These are phyloP conservation scores for Starmerella lactis-condensi DNA, from an alignment of 805 yeast species.

Conservation along the genomic window DNA sequence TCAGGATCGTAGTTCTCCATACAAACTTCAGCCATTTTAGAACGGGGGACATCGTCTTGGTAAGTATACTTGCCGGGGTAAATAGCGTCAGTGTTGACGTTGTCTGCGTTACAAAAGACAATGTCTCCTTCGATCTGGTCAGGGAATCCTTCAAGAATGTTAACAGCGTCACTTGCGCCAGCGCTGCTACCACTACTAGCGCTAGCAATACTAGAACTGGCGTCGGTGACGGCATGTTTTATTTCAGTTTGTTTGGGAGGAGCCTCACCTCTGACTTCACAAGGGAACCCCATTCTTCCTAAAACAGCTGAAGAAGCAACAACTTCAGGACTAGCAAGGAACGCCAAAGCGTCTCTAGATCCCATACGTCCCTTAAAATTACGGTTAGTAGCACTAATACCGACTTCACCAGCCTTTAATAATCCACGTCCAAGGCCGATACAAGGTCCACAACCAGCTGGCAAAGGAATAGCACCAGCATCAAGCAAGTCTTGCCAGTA, in stretches of 20 bases:
- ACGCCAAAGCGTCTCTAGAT: slow-evolving; percentile 85
- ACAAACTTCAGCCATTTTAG: slow-evolving; percentile 96
- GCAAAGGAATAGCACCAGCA: slow-evolving; percentile 88
- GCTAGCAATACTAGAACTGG: slow-evolving; percentile 19
- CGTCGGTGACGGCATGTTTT: slow-evolving; percentile 25
- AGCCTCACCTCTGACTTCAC: slow-evolving; percentile 48
- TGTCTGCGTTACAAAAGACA: slow-evolving; percentile 87
- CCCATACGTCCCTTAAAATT: slow-evolving; percentile 99
- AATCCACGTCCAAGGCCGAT: slow-evolving; percentile 93
- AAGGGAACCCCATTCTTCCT: slow-evolving; percentile 87
- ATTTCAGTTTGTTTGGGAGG: slow-evolving; percentile 34
- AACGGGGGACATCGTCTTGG: slow-evolving; percentile 89
- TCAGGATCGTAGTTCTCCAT: slow-evolving; percentile 97
- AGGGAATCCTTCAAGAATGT: slow-evolving; percentile 82
- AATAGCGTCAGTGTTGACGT: slow-evolving; percentile 88
- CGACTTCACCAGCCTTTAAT: slow-evolving; percentile 88
- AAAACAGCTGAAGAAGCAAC: slow-evolving; percentile 97
- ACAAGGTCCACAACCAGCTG: slow-evolving; percentile 99
- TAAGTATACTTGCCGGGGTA: slow-evolving; percentile 98
- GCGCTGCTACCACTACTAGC: slow-evolving; percentile 21
- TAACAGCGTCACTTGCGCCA: slow-evolving; percentile 25
- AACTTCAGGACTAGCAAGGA: slow-evolving; percentile 90
- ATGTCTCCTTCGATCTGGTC: slow-evolving; percentile 74
- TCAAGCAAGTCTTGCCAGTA: slow-evolving; percentile 80
- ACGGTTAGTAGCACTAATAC: slow-evolving; percentile 95